A percentile compares a stretch with the other conserved stretches of the same genome.
Conservation (phyloP, 306 rosid species). For the Rosa chinensis region DNA sequence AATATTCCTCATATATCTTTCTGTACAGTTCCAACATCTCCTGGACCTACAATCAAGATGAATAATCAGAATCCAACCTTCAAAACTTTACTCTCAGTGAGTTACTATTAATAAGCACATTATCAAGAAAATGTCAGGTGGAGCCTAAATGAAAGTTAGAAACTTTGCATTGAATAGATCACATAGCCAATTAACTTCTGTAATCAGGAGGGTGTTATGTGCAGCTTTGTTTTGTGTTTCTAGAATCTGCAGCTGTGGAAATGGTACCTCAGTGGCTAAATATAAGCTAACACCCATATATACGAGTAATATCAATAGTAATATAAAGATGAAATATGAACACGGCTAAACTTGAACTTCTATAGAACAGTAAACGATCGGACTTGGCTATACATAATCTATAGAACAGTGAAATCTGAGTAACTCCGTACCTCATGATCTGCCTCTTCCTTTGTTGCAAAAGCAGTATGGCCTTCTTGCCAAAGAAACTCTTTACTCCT, state of each 20-base stretch:
- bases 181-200: too few species aligned
- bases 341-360: too few species aligned
- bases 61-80: background rate
- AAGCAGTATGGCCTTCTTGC: conserved; percentile 99
- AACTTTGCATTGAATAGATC: too few species aligned
- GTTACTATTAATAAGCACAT: too few species aligned
- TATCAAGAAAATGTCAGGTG: too few species aligned
- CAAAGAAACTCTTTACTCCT: conserved; percentile 99
- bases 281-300: background rate
- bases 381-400: background rate
- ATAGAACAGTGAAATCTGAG: background rate
- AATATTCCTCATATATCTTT: conserved; percentile 78
- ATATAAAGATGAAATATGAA: too few species aligned
- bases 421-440: conserved; percentile 64
- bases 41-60: conserved; percentile 60
- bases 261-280: background rate
- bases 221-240: background rate
- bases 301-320: too few species aligned
- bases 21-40: conserved; percentile 78
- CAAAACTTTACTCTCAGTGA: too few species aligned
- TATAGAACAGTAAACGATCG: background rate
- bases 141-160: too few species aligned
- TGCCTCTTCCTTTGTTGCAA: conserved; percentile 89
- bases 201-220: too few species aligned
- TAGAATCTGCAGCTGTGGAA: background rate